phyloP scores from a whole-genome alignment of 2,329 filamentous ascomycete genomes.

The Colletotrichum lupini region DNA sequence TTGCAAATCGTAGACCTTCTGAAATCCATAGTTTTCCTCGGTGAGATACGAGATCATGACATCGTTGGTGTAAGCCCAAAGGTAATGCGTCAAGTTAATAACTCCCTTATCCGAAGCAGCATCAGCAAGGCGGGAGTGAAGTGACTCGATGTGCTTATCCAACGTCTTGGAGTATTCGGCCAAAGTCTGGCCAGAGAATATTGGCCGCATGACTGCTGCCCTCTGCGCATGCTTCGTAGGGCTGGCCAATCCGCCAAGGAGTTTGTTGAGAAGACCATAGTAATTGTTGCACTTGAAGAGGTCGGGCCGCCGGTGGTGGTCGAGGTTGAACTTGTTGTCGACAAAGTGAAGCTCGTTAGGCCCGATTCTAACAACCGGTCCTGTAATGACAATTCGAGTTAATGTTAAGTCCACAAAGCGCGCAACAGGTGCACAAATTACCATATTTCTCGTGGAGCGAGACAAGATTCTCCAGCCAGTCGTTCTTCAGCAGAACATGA shows the following conservation, averaged over 20 bases:
- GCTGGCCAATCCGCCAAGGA: constrained; percentile 31
- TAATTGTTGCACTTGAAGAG: constrained; percentile 35
- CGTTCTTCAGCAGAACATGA: constrained; percentile 32
- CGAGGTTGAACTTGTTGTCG: constrained; percentile 33
- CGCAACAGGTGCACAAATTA: not conserved
- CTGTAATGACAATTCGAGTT: not conserved
- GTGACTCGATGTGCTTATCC: constrained; percentile 16
- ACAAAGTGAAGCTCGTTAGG: constrained; percentile 36
- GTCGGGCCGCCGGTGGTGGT: constrained; percentile 35
- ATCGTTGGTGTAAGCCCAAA: constrained; percentile 38
- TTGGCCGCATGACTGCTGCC: constrained; percentile 32
- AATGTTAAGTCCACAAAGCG: not conserved
- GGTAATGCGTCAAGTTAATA: constrained; percentile 23
- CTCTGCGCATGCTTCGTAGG: constrained; percentile 22
- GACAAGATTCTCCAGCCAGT: constrained; percentile 35
- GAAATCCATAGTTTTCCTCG: constrained; percentile 29
- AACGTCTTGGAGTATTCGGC: constrained; percentile 16
- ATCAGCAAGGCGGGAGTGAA: constrained; percentile 7
- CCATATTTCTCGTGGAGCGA: constrained; percentile 30
- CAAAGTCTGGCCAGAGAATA: constrained; percentile 33
- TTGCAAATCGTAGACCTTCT: constrained; percentile 20
- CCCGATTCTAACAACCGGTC: constrained; percentile 34
- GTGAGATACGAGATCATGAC: constrained; percentile 36
- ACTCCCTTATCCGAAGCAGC: not conserved
- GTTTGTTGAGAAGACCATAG: constrained; percentile 33